Evolutionary conservation across 1,139 yeast genomes (phyloP).

Genomic region (Saccharomycopsis crataegensis): DNA sequence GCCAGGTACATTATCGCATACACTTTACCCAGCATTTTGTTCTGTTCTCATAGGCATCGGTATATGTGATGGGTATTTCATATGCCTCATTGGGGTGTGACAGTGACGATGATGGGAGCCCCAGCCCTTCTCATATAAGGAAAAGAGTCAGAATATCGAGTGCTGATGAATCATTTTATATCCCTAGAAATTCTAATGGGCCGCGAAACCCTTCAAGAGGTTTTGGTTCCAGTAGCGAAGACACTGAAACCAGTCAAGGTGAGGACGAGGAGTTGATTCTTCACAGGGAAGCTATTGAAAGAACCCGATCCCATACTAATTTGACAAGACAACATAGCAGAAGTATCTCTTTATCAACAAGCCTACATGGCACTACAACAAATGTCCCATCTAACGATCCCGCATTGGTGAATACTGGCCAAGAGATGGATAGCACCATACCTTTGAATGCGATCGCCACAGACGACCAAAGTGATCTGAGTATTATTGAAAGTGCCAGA

Average conservation of each 20-base stretch:
- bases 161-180: constrained; percentile 1
- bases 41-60: no score
- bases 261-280: not conserved
- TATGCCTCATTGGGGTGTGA: constrained; percentile 4
- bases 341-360: not conserved
- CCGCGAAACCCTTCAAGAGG: not conserved
- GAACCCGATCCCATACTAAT: not conserved
- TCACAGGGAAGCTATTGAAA: not conserved
- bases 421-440: not conserved
- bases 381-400: not conserved
- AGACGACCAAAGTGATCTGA: not conserved
- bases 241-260: not conserved
- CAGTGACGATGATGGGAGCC: not conserved
- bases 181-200: not conserved
- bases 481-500: not conserved
- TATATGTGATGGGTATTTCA: constrained; percentile 4
- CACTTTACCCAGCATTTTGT: no score
- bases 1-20: no score
- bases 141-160: constrained; percentile 9
- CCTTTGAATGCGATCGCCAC: not conserved
- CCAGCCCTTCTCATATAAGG: not conserved
- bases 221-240: not conserved
- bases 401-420: not conserved
- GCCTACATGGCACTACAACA: not conserved
- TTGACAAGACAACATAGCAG: not conserved